Base-by-base conservation (phyloP, 768 basidiomycete species). In the Suillus spraguei region DNA sequence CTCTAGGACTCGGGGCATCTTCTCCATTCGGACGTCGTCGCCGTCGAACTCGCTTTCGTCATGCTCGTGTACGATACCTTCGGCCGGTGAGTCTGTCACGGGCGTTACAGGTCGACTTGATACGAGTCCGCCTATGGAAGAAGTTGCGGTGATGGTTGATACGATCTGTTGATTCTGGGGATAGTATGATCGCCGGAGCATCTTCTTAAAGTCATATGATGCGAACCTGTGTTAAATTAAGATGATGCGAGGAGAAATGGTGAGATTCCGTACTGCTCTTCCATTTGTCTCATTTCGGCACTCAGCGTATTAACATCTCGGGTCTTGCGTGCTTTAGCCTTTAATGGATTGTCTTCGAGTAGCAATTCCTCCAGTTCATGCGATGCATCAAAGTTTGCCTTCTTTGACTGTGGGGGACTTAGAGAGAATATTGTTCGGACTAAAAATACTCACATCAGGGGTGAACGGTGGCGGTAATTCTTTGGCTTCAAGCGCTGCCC, bases 311-410 rank as follows among this genome's bases (percentile, higher is more conserved):
- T 85, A 60, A 87, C 74, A 69, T 97, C 96, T 68, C 95, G 92
- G 10, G 88, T 89, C 74, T 97, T 98, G 59, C 97, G 87, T 65
- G 91, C 89, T 72, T 94, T 90, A 10, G 97, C 96, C 74, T 98
- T 98, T 61, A 99, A 81, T 49, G 97, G 97, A 69, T 99, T 98
- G 72, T 98, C 96, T 76, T 99, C 97, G 20, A 99, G 79, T 13
- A 99, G 77, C 24, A 99, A 82, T 77, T 99, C 97, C 72, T 99
- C 97, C 41, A 99, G 80, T 76, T 99, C 97, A 71, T 99, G 96
- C 14, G 97, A 98, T 33, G 97, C 96, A 73, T 99, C 97, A 72
- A 99, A 99, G 76, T 99, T 98, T 36, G 97, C 95, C 77, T 97
- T 97, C 80, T 98, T 99, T n/a, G 90, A 89, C 96, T 99, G 71